A percentile compares a stretch with the other conserved stretches of the same genome.
phyloP scores from a whole-genome alignment of 345 rosid species.

The Arabidopsis thaliana region TAIR10.1 NC_003074.8:2543501-2544000 shows the following conservation, averaged over 20 bases:
- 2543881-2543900: slow-evolving; percentile 51
- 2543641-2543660: neutral
- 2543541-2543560: neutral
- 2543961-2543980: slow-evolving; percentile 93
- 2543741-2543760: neutral
- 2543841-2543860: slow-evolving; percentile 1
- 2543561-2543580: neutral
- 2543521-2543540: slow-evolving; percentile 3
- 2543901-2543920: slow-evolving; percentile 94
- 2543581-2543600: neutral
- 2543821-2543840: slow-evolving; percentile 7
- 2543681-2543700: neutral
- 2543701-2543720: neutral
- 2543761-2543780: slow-evolving; percentile 19
- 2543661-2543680: neutral
- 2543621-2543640: neutral
- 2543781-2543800: slow-evolving; percentile 7
- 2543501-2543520: neutral
- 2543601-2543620: neutral
- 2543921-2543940: slow-evolving; percentile 97
- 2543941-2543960: slow-evolving; percentile 94
- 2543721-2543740: slow-evolving; percentile 1
- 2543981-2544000: slow-evolving; percentile 94
- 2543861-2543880: slow-evolving; percentile 22
- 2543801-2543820: slow-evolving; percentile 3